Evolutionary conservation across 2,329 filamentous ascomycete genomes (phyloP), one percentile per base, ranked within the genome.

Genomic region (Alternaria triticimaculans): DNA sequence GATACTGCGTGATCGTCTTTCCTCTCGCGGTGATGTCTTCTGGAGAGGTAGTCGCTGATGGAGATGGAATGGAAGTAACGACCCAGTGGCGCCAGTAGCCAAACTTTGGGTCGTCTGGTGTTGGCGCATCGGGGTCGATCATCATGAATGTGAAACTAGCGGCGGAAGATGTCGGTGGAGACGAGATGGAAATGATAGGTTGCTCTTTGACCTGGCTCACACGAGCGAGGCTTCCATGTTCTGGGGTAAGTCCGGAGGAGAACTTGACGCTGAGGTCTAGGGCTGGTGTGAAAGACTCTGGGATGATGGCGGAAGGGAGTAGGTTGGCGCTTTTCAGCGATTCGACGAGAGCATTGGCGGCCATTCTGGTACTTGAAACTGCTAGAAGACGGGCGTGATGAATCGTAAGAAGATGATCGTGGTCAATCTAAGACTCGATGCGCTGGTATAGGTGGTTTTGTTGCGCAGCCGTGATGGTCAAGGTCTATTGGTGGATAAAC

Each of bases 61-160:
- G 25, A 1, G 61, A 26, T 1, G 56, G 58, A 14, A 79, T 70
- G 3, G 61, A 56, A 2, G 67, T 62, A 0, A 86, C 72, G 25
- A 87, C 80, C 84, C 84, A 87, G 68, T 87, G 86, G 20, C 85
- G 78, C 85, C 85, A 87, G 69, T 84, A 87, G 0, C 84, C 83
- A 69, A 85, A 87, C 68, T 84, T 86, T 6, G 84, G 85, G 55
- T 87, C 83, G 37, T 85, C 83, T 0, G 86, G 86, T 0, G 85
- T 87, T 0, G 86, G 86, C 20, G 85, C 86, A 62, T 87, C 86
- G 0, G 85, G 85, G 59, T 87, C 86, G 21, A 86, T 79, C 44
- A 87, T 78, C 65, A 87, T 76, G 55, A 87, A 76, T 37, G 82
- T 80, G 73, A 85, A 87, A 2, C 81, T 66, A 8, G 55, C 15